Evolutionary conservation across 2,329 filamentous ascomycete species (phyloP), one percentile per base, ranked within the genome.

Genomic region (Pestalotiopsis sp.): DNA sequence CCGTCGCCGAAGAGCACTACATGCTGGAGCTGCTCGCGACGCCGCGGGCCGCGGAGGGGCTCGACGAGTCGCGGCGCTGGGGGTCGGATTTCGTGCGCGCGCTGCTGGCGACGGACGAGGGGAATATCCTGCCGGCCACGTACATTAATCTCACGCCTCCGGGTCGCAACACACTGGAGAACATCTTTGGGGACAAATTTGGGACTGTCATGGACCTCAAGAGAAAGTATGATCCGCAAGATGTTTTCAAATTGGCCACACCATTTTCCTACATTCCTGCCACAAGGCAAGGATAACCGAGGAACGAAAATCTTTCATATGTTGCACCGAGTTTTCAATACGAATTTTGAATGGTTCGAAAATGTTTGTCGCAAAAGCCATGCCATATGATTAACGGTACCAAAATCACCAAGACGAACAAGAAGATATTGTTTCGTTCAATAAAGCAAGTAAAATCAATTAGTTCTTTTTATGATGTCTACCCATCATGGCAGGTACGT

Each of bases 221-320:
- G 41, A 17, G 27, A 20, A 45, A 31, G 9, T 55, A 64, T 39
- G 62, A 64, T 64, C 62, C 62, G n/a, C 38, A 23, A 5, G 13
- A 52, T 31, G 41, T 64, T 55, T 64, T 49, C 62, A 63, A 63
- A n/a, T n/a, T 23, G 27, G 38, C 60, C 60, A 63, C 45, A 23
- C 45, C 45, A 6, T 52, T 52, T n/a, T 52, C 45, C 3, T 52
- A 52, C 20, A 52, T 52, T 11, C 45, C 45, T 9, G 17, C 45
- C n/a, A n/a, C 45, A 5, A n/a, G 20, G 3, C 20, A n/a, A 20
- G 6, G 1, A 52, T 6, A 52, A 52, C 12, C 17, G 13, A 23
- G 9, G 45, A 2, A 36, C 7, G 1, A 36, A 9, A 36, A 9
- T 36, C 2, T 36, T 9, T 36, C 2, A 36, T 9, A 31, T 36